Evolutionary conservation across 1,284 basidiomycete genomes (phyloP), one percentile per base, ranked within the genome.

Genomic region (Austropuccinia psidii): DNA sequence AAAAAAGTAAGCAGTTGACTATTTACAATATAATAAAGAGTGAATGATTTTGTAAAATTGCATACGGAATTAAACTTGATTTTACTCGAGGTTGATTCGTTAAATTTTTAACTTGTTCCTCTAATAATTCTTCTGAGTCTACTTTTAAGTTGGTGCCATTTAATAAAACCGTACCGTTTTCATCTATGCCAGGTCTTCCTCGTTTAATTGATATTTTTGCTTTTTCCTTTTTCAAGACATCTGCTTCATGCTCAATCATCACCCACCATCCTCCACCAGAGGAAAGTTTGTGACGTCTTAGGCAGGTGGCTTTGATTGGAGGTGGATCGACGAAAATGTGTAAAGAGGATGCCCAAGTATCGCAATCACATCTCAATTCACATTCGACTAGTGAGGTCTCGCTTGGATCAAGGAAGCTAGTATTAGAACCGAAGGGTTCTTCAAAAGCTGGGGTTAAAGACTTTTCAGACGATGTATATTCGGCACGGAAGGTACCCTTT

Each of bases 191-290:
- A 80, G 80, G 75, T 81, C 52, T 81, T 35, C 13, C 76, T 74
- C 11, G 89, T 90, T n/a, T 88, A 85, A 15, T 90, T 85, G 7
- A 97, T 88, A 1, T 81, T 82, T 87, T 83, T 5, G 94, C 84
- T 57, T 88, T 85, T 65, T 93, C 91, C 43, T 90, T 87, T 29
- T 87, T 87, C 2, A 91, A 85, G 70, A 88, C 86, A 19, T 88
- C 83, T 2, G 88, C 86, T 75, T 93, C 90, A 77, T 98, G 95
- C 31, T 89, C 90, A 77, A 98, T 85, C 0, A 92, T 95, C 27
- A 98, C 82, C 96, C 96, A 99, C n/a, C 97, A 82, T 0, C 95
- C 95, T 8, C 96, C 94, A 2, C 94, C 95, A 49, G 89, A 88
- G 11, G 92, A 93, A 11, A 98, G 84, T 21, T 89, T 86, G 81